Conservation (phyloP, 495 filamentous ascomycete genomes). For the Aspergillus biplanus region DNA sequence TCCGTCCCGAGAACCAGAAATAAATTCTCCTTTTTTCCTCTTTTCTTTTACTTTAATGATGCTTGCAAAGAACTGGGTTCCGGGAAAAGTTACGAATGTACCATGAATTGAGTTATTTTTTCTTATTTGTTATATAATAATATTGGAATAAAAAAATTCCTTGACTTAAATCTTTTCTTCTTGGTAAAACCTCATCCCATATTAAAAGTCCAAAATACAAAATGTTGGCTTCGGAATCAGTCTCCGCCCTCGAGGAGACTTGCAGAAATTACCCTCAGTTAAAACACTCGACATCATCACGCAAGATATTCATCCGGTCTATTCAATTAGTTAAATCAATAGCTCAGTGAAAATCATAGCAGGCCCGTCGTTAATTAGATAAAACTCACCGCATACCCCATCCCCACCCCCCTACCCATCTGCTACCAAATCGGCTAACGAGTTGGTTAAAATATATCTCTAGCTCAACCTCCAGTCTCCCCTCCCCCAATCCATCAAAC, state of each 20-base stretch:
- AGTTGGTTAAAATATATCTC: not conserved
- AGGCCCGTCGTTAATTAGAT: too few relatives aligned
- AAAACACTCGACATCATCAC: not conserved
- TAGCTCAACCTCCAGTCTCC: not conserved
- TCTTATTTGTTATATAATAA: slow-evolving; percentile 26
- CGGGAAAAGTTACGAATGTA: slow-evolving; percentile 51
- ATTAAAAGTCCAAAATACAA: too few relatives aligned
- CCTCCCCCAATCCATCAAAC: not conserved
- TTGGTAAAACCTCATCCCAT: not conserved
- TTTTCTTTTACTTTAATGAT: slow-evolving; percentile 2
- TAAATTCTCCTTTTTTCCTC: slow-evolving; percentile 46
- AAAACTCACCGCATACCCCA: not conserved
- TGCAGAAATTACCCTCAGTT: not conserved
- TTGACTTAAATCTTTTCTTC: slow-evolving; percentile 8
- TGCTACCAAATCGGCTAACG: not conserved
- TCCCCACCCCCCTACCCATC: not conserved
- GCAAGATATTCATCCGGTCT: not conserved
- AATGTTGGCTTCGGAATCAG: too few relatives aligned
- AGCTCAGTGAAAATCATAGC: not conserved
- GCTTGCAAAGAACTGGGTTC: slow-evolving; percentile 32
- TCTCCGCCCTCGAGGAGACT: too few relatives aligned
- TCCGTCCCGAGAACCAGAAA: slow-evolving; percentile 92
- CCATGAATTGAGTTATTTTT: slow-evolving; percentile 41
- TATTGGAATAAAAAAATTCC: slow-evolving; percentile 25
- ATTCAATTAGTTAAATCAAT: too few relatives aligned